Base-by-base conservation (phyloP, 2,329 filamentous ascomycete species). In the Exophiala sp. region DNA sequence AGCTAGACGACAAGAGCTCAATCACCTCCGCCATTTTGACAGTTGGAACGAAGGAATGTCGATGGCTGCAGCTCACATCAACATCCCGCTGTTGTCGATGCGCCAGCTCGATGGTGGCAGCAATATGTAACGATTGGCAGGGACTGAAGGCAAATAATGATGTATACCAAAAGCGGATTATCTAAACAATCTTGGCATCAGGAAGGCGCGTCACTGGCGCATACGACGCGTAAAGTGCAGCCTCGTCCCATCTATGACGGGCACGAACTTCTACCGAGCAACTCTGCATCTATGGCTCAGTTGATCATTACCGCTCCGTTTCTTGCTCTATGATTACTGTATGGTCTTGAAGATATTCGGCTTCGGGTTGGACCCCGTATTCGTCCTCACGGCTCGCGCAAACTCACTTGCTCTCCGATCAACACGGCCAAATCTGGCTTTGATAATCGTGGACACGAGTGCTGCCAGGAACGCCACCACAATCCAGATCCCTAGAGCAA, bases 381-480 rank as follows among this genome's bases (percentile, higher is more conserved):
- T 34, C 46, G 50, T 53, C 46, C 56, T 46, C 34, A 34, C 34
- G 7, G 48, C 50, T 14, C 50, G 52, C 14, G 53, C 50, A 34
- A 58, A 58, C 27, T 53, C 56, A 29, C 35, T 56, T 2, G 42
- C 49, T 48, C 56, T 44, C 14, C 29, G 32, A 29, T 58, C 56
- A 9, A 46, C 50, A 40, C 47, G 49, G 6, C 55, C 52, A 30
- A 27, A 46, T 32, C 32, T 54, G 10, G 54, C 50, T 30, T 54
- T 57, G 39, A 58, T 49, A 18, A 57, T 38, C 9, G 48, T 51
- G n/a, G 61, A 61, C 34, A 62, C 48, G 35, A 65, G 21, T 8
- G 66, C 53, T 29, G 64, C 50, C 29, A 68, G 21, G 35, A 66
- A 62, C 9, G 68, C 55, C 7, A 61, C 50, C 43, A 62, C 40